Percentiles rank a stretch among this genome's conserved stretches.
phyloP scores from a whole-genome alignment of 2,329 filamentous ascomycete species.

The Aspergillus eucalypticola region DNA sequence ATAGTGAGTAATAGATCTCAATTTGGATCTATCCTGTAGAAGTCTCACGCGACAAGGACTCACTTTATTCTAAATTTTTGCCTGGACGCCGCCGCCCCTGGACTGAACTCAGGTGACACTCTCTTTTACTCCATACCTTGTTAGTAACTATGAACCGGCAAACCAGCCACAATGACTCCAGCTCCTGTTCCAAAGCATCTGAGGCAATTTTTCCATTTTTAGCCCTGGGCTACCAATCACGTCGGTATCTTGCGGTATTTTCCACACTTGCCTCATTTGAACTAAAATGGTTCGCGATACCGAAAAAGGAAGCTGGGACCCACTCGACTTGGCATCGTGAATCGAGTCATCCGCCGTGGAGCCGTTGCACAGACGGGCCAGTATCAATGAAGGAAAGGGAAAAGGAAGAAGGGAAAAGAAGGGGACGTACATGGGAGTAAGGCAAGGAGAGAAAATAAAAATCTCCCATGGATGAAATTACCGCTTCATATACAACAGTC shows the following conservation, averaged over 20 bases:
- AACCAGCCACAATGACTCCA: slow-evolving; percentile 9
- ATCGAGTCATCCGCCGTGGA: slow-evolving; percentile 1
- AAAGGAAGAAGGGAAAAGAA: neutral
- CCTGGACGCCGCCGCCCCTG: neutral
- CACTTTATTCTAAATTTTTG: neutral
- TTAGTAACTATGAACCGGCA: neutral
- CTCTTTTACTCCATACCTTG: neutral
- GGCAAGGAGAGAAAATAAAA: too few species aligned
- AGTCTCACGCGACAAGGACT: neutral
- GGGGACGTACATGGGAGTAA: neutral
- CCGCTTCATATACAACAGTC: too few species aligned
- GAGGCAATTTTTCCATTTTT: slow-evolving; percentile 24
- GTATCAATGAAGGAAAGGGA: neutral
- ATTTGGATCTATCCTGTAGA: neutral
- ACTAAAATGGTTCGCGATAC: slow-evolving; percentile 11
- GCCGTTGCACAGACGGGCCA: neutral
- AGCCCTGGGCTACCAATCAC: slow-evolving; percentile 21
- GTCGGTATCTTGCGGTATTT: slow-evolving; percentile 21
- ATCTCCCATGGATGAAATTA: too few species aligned
- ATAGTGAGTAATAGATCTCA: neutral
- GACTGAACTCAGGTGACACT: neutral
- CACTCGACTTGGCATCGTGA: neutral
- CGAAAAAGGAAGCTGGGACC: slow-evolving; percentile 1
- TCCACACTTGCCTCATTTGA: slow-evolving; percentile 15
- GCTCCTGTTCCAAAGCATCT: slow-evolving; percentile 7